A percentile compares a stretch with the other conserved stretches of the same genome.
phyloP scores from a whole-genome alignment of 139 green algal species.

The Chlamydomonas incerta region DNA sequence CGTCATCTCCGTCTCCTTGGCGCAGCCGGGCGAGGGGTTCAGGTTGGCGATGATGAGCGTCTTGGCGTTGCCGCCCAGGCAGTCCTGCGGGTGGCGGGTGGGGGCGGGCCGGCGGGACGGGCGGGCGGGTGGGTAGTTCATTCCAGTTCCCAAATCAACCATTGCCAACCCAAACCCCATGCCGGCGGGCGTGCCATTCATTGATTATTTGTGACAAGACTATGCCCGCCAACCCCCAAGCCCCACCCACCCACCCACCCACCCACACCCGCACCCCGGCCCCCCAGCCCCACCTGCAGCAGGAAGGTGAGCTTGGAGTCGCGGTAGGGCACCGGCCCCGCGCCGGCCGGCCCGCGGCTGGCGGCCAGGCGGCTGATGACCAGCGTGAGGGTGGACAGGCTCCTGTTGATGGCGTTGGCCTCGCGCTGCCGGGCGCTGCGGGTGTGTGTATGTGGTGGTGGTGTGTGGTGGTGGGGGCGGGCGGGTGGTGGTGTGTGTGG shows the following conservation, averaged over 20 bases:
- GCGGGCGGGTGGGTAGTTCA: too few relatives aligned
- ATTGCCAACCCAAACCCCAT: too few relatives aligned
- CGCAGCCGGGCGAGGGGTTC: conserved; percentile 62
- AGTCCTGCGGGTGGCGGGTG: conserved; percentile 72
- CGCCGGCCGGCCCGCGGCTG: conserved; percentile 10
- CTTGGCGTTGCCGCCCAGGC: conserved; percentile 95
- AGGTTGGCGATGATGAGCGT: conserved; percentile 94
- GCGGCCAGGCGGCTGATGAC: conserved; percentile 89
- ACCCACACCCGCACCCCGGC: too few relatives aligned
- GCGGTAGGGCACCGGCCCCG: conserved; percentile 88
- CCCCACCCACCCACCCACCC: not conserved
- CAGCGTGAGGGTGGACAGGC: conserved; percentile 87
- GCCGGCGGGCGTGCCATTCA: too few relatives aligned
- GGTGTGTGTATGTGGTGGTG: too few relatives aligned
- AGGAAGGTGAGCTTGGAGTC: conserved; percentile 97
- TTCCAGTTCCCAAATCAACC: too few relatives aligned
- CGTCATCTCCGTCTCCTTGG: conserved; percentile 89
- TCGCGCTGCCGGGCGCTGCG: conserved; percentile 61
- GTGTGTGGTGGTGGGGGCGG: not conserved
- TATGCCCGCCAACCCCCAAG: too few relatives aligned
- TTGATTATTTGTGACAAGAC: too few relatives aligned
- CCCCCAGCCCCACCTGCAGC: conserved; percentile 79
- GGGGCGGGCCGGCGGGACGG: not conserved
- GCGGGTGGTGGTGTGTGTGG: too few relatives aligned
- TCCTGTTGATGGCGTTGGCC: conserved; percentile 93